Conservation (phyloP, 2,329 filamentous ascomycete genomes). For the Coniochaeta ligniaria region DNA sequence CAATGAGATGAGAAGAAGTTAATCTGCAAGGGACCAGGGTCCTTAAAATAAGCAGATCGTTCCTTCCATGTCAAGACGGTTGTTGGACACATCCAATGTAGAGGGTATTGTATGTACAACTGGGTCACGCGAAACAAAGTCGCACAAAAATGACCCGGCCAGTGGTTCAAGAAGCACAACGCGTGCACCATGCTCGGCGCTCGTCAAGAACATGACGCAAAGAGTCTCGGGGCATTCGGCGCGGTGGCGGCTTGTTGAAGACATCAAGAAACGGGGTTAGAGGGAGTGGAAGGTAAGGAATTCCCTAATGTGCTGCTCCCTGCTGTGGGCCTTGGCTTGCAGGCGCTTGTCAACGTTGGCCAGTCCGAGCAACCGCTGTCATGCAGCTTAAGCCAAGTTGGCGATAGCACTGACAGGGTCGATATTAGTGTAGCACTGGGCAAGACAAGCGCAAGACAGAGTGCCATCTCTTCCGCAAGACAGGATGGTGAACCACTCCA, state of each 20-base stretch:
- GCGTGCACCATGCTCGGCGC: neutral
- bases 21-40: neutral
- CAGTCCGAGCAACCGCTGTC: neutral
- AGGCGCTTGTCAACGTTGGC: neutral
- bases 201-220: neutral
- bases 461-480: constrained; percentile 1
- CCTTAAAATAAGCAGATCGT: constrained; percentile 4
- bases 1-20: neutral
- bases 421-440: constrained; percentile 1
- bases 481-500: neutral
- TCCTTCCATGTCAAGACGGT: neutral
- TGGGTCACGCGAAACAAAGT: neutral
- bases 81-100: too few species aligned
- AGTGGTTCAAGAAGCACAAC: neutral
- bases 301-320: neutral
- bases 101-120: too few species aligned
- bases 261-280: neutral
- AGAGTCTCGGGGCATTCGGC: neutral
- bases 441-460: neutral
- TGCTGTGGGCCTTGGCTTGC: neutral
- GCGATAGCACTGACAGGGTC: neutral
- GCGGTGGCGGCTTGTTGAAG: neutral
- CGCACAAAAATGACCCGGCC: neutral
- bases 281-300: neutral
- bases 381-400: neutral